Base-by-base conservation (phyloP, 768 basidiomycete genomes). In the Inosperma sp. region DNA sequence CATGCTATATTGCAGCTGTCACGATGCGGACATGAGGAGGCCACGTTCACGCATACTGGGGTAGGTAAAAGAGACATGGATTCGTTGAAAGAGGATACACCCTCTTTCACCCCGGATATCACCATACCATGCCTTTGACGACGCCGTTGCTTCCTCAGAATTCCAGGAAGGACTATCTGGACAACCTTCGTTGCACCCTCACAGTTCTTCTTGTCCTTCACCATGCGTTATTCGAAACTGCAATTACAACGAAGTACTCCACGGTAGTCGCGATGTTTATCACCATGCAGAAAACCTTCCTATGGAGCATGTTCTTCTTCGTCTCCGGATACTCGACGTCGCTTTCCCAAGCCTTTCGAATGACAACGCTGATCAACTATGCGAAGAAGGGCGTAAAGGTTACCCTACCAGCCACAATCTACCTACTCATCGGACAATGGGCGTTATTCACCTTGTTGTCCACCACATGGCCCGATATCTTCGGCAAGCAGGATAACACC, bases 241-340 rank as follows among this genome's bases (percentile, higher is more conserved):
- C 39, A 34, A 30, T 30, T 21, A 36, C 50, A 14, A 30, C 22
- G 25, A 40, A 34, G 23, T 22, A 54, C 14, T 41, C 49, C 14
- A 17, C 48, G n/a, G 27, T 49, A 7, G 33, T 58, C 19, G 42
- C 56, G 5, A 1, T 59, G 6, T 51, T 58, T 33, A 35, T 54
- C 22, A 41, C 53, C 1, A 51, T 51, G 17, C 49, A 57, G 43
- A 61, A 60, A 43, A 47, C 58, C 1, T 50, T 58, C n/a, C 52
- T 65, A 13, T 62, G 60, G 55, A 56, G 51, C 16, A 40, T 52
- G 8, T 65, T 65, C 54, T 62, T 60, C 55, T 59, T 65, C 52
- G 59, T 62, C 4, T 65, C 63, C 0, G 63, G 63, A 17, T 61
- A 59, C 30, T 58, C 63, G 4, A 53, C 55, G 7, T 47, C 55